phyloP scores from a whole-genome alignment of 179 eudicot species.

The Sideroxylon spinosum region DNA sequence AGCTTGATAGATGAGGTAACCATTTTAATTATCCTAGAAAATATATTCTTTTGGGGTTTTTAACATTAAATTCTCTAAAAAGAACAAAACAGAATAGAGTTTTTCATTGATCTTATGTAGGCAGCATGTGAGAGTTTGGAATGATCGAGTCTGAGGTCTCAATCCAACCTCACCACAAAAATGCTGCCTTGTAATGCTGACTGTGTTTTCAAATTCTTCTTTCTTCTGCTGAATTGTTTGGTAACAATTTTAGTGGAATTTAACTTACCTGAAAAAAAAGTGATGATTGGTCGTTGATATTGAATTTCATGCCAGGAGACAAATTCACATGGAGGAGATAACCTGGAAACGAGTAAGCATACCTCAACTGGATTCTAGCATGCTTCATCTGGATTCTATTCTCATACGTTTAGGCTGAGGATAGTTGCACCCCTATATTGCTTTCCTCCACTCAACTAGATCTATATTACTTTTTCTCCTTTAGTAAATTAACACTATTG shows the following conservation, averaged over 20 bases:
- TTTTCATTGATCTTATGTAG: too few species aligned
- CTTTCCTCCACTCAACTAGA: too few species aligned
- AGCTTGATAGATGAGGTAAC: conserved; percentile 47
- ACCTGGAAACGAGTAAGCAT: conserved; percentile 41
- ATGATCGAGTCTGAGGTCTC: not conserved
- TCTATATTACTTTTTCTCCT: too few species aligned
- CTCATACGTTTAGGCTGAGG: not conserved
- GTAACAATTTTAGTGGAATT: not conserved
- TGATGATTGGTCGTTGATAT: not conserved
- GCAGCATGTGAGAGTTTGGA: not conserved
- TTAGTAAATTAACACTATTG: too few species aligned
- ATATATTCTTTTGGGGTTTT: not conserved
- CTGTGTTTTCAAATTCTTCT: not conserved
- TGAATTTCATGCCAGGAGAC: conserved; percentile 30
- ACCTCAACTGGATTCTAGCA: conserved; percentile 4
- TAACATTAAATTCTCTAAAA: not conserved
- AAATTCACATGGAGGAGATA: conserved; percentile 42
- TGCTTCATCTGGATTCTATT: not conserved
- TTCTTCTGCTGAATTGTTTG: not conserved
- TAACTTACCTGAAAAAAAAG: not conserved
- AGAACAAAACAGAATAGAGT: not conserved
- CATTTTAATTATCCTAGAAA: too few species aligned
- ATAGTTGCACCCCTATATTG: too few species aligned
- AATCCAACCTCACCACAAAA: not conserved
- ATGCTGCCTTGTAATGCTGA: not conserved